A percentile compares a stretch with the other conserved stretches of the same genome.
These are phyloP conservation scores for Amaranthus tricolor DNA, from an alignment of 179 eudicot species.

Conservation along the genomic window DNA sequence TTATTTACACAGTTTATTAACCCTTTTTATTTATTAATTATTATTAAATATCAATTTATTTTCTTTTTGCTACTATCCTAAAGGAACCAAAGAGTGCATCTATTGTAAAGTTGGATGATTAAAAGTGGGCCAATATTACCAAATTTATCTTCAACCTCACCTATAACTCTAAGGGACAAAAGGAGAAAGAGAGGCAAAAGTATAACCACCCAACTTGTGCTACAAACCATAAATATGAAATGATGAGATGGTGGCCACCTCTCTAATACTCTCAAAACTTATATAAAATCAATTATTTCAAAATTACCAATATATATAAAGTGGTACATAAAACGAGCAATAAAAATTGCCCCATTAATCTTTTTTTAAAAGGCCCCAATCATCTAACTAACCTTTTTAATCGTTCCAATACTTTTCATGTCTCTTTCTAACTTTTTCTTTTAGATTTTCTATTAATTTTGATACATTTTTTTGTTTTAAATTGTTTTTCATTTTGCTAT, in stretches of 20 bases:
- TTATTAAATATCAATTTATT: too few relatives aligned
- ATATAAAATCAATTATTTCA: conserved; percentile 6
- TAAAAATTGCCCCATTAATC: neutral
- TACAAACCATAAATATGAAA: conserved; percentile 16
- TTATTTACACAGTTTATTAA: too few relatives aligned
- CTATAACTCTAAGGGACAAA: neutral
- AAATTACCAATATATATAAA: conserved; percentile 17
- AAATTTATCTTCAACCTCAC: too few relatives aligned
- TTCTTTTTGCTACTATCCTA: too few relatives aligned
- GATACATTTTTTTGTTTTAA: too few relatives aligned
- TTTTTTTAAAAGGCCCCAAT: neutral
- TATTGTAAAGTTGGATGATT: too few relatives aligned
- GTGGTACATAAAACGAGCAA: conserved; percentile 7
- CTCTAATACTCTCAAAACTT: neutral
- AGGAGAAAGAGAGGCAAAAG: conserved; percentile 1
- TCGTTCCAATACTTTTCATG: neutral
- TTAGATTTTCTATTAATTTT: too few relatives aligned
- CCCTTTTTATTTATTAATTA: too few relatives aligned
- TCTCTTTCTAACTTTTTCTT: neutral
- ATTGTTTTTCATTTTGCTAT: too few relatives aligned
- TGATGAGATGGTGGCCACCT: neutral
- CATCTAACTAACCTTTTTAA: neutral
- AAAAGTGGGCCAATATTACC: too few relatives aligned
- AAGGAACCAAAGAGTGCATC: too few relatives aligned
- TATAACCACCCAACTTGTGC: conserved; percentile 16